Base-by-base conservation (phyloP, 2,329 filamentous ascomycete genomes). In the Aspergillus cejpii region DNA sequence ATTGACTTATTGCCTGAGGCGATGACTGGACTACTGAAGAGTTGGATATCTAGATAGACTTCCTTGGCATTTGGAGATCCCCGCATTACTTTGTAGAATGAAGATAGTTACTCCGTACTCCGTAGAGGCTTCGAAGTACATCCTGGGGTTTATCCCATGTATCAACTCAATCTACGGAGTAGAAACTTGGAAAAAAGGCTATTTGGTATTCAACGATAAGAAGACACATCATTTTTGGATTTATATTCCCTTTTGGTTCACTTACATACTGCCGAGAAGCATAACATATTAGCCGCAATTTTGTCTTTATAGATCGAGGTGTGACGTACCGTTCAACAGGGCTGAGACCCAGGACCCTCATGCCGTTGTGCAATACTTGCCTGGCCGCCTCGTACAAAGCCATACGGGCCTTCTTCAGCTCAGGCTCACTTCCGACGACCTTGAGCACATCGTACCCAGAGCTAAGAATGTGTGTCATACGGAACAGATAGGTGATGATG, bases 401-500 rank as follows among this genome's bases (percentile, higher is more conserved):
- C 64, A 80, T 73, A 51, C 81, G 69, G 7, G 80, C 79, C 59
- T 76, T 70, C 63, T 76, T 77, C 49, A 79, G 64, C 54, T 78
- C 74, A 17, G 68, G 69, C 54, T 81, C 79, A 39, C 74, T 77
- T 38, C 77, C 77, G 38, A 83, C 72, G 23, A 83, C 79, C 59
- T 79, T 77, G 47, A 83, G 67, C 45, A 78, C 74, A 55, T 83
- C 79, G 62, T 83, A 83, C 53, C 77, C 77, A 14, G 75, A 78
- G 60, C 74, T 79, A 43, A 83, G 63, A 52, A 74, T 69, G 63
- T 83, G 80, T 12, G 78, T 76, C 75, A 83, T 80, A 66, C 78
- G 78, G 72, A 83, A 83, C 36, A 85, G 66, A 57, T 85, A 85
- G 1, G 74, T 79, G 21, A 85, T 67, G n/a, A 84, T 74, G 0